Evolutionary conservation across 2,329 filamentous ascomycete genomes (phyloP).

Genomic region (Botrytis deweyae): DNA sequence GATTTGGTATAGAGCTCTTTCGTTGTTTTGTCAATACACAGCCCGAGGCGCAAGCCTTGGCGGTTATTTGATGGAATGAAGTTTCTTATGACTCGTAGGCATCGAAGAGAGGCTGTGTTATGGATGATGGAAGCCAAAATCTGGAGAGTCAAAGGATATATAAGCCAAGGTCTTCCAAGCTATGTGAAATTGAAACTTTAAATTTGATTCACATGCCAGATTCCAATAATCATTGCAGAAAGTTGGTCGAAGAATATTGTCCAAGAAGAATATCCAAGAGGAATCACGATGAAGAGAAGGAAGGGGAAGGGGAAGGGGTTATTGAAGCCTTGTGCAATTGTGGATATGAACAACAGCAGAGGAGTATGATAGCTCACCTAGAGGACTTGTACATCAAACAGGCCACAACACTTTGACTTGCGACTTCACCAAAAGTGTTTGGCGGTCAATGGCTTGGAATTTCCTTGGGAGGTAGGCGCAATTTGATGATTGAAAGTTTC

Average conservation of each 20-base stretch:
- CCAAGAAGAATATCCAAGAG: constrained; percentile 1
- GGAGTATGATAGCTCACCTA: constrained; percentile 9
- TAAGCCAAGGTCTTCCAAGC: constrained; percentile 29
- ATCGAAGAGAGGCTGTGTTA: constrained; percentile 33
- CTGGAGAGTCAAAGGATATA: constrained; percentile 27
- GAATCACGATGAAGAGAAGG: not conserved
- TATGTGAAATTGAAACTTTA: not conserved
- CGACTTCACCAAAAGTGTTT: not conserved
- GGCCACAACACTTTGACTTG: not conserved
- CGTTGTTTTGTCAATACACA: constrained; percentile 31
- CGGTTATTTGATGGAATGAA: constrained; percentile 26
- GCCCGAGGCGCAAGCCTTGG: constrained; percentile 36
- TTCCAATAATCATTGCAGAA: not conserved
- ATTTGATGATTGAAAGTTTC: not conserved
- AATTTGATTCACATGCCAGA: not conserved
- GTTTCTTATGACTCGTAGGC: constrained; percentile 25
- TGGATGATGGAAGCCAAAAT: not conserved
- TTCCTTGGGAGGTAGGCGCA: constrained; percentile 7
- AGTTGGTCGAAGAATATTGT: not conserved
- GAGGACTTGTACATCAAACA: not conserved
- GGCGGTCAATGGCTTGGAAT: constrained; percentile 7
- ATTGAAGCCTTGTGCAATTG: not conserved
- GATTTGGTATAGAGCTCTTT: constrained; percentile 20
- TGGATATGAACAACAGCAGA: constrained; percentile 8
- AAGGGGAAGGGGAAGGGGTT: not conserved